Evolutionary conservation across 805 yeast species (phyloP), one percentile per base, ranked within the genome.

Genomic region (Saturnispora halmiae): DNA sequence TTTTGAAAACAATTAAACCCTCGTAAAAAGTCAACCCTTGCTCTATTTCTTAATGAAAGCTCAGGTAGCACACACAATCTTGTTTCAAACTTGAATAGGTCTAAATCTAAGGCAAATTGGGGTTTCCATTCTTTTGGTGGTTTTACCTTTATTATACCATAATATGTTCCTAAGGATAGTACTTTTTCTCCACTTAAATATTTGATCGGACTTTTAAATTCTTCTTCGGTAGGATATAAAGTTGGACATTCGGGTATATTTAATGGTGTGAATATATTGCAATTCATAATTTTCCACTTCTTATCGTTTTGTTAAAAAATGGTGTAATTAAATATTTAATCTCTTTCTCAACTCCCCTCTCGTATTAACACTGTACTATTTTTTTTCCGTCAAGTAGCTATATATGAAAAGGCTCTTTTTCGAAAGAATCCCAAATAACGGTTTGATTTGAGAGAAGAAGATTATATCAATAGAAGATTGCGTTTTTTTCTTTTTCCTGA

Each of bases 41-140:
- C 73, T 46, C 94, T 64, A 43, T 79, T 78, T 6, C 70, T 55
- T 14, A 83, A 55, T 20, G 79, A 77, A 51, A 83, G 60, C 53
- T 81, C 85, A 50, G 74, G 71, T 40, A 83, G 52, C 35, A 68
- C 72, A 54, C 82, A 92, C n/a, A 78, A 54, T 41, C 94, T 59
- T 7, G 86, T 80, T 46, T 74, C 78, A 53, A 83, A 82, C 36
- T 60, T 67, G 58, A 82, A 82, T n/a, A 53, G 55, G 6, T 61
- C 51, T 34, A 65, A 63, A 36, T 80, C 67, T 16, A 82, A 61
- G 41, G 76, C 67, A 46, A 80, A 69, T 0, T 74, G 75, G 0
- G 80, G 79, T 35, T 53, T 54, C 78, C 79, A 75, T n/a, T 51
- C 58, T 14, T 47, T 41, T 0, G 80, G 80, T 4, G 80, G 80